Base-by-base conservation (phyloP, 2,329 filamentous ascomycete genomes). In the Plenodomus biglobosus region DNA sequence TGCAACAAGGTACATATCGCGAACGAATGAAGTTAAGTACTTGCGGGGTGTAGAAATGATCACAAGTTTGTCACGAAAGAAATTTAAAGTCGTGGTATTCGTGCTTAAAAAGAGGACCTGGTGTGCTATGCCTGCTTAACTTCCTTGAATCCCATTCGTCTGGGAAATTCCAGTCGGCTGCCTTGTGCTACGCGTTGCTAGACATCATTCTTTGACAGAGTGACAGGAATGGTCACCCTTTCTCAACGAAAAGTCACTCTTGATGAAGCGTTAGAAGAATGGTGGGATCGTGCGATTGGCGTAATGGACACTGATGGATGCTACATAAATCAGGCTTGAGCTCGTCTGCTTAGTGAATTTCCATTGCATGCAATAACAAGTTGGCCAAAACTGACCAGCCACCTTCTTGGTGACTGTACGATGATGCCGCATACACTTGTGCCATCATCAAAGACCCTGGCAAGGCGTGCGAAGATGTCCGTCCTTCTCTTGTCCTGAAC, bases 201-300 rank as follows among this genome's bases (percentile, higher is more conserved):
- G 18, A 0, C 17, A 17, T 3, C 46, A 46, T 8, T 59, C 61
- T 15, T 57, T 53, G 20, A 68, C 58, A 1, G 30, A 36, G 22
- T 69, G 65, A 20, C 65, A 70, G 0, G 30, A 58, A 42, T 51
- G 58, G 2, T 64, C 53, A 2, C 62, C 62, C 3, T 58, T 46
- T 1, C 51, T 40, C n/a, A 52, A 6, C 1, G 58, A 46, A 8
- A 56, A 13, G 4, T 32, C 46, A 18, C 38, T 53, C 24, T 40
- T 44, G 8, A 59, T 37, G 17, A 53, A 59, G n/a, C 59, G 48
- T n/a, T 62, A 53, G 17, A 59, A 62, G 42, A 58, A 60, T 0
- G 60, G 60, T 2, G 59, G 52, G 38, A 59, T 64, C 6, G 63
- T 63, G 1, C 55, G 58, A 4, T 68, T 39, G 0, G 64, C 59